phyloP scores from a whole-genome alignment of 192 early-diverging fungal genomes.

The Coemansia sp. region DNA sequence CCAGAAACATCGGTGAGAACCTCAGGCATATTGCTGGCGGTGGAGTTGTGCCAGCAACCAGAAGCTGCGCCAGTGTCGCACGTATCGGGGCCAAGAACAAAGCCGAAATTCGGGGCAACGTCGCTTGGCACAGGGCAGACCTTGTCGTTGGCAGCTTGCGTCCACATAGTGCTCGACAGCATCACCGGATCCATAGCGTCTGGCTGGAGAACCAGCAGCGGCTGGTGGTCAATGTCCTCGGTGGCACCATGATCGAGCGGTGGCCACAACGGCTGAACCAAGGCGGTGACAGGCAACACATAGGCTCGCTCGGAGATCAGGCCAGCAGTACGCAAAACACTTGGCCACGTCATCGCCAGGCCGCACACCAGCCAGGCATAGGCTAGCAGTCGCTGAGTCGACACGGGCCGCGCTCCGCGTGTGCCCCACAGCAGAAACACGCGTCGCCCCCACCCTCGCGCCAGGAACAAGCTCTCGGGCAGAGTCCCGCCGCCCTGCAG shows the following conservation, averaged over 20 bases:
- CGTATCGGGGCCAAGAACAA: neutral
- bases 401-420: constrained; percentile 11
- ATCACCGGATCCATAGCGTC: neutral
- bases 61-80: neutral
- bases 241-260: constrained; percentile 9
- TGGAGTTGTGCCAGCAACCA: neutral
- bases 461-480: constrained; percentile 35
- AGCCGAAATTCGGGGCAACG: neutral
- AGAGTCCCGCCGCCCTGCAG: constrained; percentile 28
- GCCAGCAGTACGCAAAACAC: constrained; percentile 48
- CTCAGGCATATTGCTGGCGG: neutral
- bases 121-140: neutral
- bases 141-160: neutral
- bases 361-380: constrained; percentile 49
- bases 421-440: constrained; percentile 38
- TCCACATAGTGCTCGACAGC: neutral
- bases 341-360: constrained; percentile 53
- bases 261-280: constrained; percentile 49
- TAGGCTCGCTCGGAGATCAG: constrained; percentile 55
- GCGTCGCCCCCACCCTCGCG: constrained; percentile 31
- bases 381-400: constrained; percentile 28
- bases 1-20: neutral
- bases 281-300: constrained; percentile 39
- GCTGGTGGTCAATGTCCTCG: constrained; percentile 6
- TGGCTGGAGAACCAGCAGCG: constrained; percentile 20